Conservation (phyloP, 306 rosid genomes). For the Casuarina equisetifolia region DNA sequence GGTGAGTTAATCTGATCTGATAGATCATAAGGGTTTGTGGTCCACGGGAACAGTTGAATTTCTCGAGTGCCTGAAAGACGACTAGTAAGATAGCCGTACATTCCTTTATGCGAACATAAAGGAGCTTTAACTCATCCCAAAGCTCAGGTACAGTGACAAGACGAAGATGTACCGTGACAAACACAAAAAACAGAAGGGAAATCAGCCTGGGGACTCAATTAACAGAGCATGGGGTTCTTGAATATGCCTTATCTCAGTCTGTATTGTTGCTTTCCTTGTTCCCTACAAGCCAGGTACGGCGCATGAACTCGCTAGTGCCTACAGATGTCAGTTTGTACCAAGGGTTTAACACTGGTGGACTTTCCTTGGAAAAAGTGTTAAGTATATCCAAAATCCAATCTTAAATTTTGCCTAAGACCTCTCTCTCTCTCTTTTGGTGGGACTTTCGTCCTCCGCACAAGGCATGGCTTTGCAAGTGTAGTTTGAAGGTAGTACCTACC, state of each 20-base stretch:
- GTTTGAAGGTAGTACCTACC: constrained; percentile 16
- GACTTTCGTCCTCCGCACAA: too few relatives aligned
- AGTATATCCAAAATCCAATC: too few relatives aligned
- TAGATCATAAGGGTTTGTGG: constrained; percentile 10
- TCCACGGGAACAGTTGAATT: constrained; percentile 2
- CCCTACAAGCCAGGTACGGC: background rate
- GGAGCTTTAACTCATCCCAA: constrained; percentile 49
- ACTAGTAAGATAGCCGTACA: constrained; percentile 24
- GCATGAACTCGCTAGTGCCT: background rate
- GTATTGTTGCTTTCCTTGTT: constrained; percentile 6
- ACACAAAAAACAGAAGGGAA: constrained; percentile 9
- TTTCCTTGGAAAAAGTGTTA: too few relatives aligned
- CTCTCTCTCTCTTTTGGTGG: too few relatives aligned
- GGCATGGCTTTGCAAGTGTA: background rate
- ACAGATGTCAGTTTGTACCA: constrained; percentile 2
- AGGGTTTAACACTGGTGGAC: too few relatives aligned
- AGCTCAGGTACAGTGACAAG: constrained; percentile 43
- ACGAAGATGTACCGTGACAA: constrained; percentile 27
- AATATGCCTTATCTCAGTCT: background rate
- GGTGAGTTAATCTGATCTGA: too few relatives aligned
- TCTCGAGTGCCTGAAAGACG: constrained; percentile 31
- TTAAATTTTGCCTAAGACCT: too few relatives aligned
- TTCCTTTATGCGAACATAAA: constrained; percentile 39
- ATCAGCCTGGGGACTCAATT: background rate
- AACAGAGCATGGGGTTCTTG: background rate